A percentile compares a stretch with the other conserved stretches of the same genome.
Conservation (phyloP, 495 filamentous ascomycete genomes). For the Podospora australis region DNA sequence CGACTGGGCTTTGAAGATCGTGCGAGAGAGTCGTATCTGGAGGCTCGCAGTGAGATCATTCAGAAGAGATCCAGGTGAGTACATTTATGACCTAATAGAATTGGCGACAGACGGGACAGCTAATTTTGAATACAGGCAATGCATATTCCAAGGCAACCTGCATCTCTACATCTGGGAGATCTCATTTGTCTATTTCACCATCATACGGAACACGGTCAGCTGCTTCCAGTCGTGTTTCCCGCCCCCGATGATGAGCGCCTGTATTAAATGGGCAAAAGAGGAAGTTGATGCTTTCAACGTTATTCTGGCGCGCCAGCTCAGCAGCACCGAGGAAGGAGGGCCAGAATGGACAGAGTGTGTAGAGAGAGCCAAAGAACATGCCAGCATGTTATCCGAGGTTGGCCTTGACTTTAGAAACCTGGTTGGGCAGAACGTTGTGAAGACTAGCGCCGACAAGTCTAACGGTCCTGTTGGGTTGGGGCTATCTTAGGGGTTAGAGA, state of each 20-base stretch:
- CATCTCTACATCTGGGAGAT: slow-evolving; percentile 90
- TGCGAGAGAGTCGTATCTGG: slow-evolving; percentile 79
- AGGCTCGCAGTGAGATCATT: slow-evolving; percentile 67
- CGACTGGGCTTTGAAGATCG: slow-evolving; percentile 84
- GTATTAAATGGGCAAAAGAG: slow-evolving; percentile 93
- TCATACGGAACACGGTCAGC: slow-evolving; percentile 83
- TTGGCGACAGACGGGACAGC: slow-evolving; percentile 5
- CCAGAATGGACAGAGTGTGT: slow-evolving; percentile 77
- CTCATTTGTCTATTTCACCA: slow-evolving; percentile 92
- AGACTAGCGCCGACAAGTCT: slow-evolving; percentile 8
- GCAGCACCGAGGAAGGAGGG: slow-evolving; percentile 62
- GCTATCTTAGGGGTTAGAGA: no score
- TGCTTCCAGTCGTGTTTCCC: slow-evolving; percentile 90
- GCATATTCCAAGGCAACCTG: slow-evolving; percentile 88
- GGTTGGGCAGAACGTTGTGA: slow-evolving; percentile 38
- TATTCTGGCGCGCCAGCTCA: slow-evolving; percentile 74
- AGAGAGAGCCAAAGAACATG: slow-evolving; percentile 73
- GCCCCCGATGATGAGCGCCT: slow-evolving; percentile 75
- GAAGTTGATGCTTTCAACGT: slow-evolving; percentile 85
- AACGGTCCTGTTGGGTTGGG: slow-evolving; percentile 37
- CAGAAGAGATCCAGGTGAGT: slow-evolving; percentile 71
- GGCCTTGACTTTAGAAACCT: slow-evolving; percentile 85
- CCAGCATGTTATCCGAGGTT: slow-evolving; percentile 70
- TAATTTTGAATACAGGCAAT: slow-evolving; percentile 56
- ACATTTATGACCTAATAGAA: background rate